Conservation (phyloP, 2,329 filamentous ascomycete species). For the Clarireedia paspali region DNA sequence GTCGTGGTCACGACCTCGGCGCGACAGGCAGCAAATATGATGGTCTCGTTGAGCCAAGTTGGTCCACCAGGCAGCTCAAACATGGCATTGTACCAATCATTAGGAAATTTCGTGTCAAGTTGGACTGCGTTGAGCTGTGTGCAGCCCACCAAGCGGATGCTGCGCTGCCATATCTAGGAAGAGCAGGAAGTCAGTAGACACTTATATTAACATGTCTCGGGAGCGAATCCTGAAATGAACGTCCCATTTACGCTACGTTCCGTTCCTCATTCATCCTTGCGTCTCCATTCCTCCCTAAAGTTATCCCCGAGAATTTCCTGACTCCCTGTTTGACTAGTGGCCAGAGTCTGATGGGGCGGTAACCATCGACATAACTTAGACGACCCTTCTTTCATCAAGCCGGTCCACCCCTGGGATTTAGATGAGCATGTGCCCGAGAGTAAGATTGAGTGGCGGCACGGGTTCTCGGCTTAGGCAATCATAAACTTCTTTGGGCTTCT, state of each 20-base stretch:
- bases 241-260: neutral
- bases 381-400: neutral
- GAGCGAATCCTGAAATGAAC: neutral
- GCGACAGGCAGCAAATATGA: neutral
- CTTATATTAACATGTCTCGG: neutral
- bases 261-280: neutral
- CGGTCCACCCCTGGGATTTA: slow-evolving; percentile 7
- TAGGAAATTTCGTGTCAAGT: neutral
- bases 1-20: neutral
- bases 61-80: neutral
- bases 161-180: neutral
- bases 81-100: neutral
- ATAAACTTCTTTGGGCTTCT: slow-evolving; percentile 16
- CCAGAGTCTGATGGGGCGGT: slow-evolving; percentile 13
- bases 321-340: slow-evolving; percentile 19
- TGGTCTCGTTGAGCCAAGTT: neutral
- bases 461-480: slow-evolving; percentile 10
- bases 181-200: neutral
- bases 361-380: neutral
- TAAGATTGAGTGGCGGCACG: slow-evolving; percentile 8
- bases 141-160: neutral
- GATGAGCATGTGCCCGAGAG: slow-evolving; percentile 10
- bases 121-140: neutral
- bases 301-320: neutral
- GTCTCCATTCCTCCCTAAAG: slow-evolving; percentile 1